phyloP scores from a whole-genome alignment of 495 filamentous ascomycete species.

The Physcia stellaris region DNA sequence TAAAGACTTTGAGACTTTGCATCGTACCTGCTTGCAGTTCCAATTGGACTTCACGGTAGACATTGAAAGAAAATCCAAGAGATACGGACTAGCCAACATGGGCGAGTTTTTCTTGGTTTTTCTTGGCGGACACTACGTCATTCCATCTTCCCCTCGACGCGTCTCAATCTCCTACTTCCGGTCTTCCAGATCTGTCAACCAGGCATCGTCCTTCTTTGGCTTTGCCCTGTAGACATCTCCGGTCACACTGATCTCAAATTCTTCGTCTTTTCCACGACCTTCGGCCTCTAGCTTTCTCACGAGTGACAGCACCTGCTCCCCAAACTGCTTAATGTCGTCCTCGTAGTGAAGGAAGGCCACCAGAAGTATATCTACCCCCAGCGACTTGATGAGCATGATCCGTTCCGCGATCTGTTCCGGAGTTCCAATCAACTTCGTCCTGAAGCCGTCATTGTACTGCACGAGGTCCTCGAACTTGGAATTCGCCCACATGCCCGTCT shows the following conservation, averaged over 20 bases:
- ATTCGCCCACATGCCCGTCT: constrained; percentile 34
- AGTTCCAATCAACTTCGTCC: constrained; percentile 35
- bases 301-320: constrained; percentile 27
- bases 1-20: too few relatives aligned
- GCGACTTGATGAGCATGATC: constrained; percentile 31
- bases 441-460: constrained; percentile 39
- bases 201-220: constrained; percentile 6
- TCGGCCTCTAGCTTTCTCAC: constrained; percentile 29
- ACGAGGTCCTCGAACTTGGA: constrained; percentile 33
- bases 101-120: too few relatives aligned
- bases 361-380: constrained; percentile 29
- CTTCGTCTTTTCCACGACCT: constrained; percentile 30
- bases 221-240: constrained; percentile 27
- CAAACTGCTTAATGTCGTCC: constrained; percentile 33
- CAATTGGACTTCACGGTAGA: too few relatives aligned
- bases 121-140: too few relatives aligned
- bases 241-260: constrained; percentile 25
- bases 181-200: too few relatives aligned
- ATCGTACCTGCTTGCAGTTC: too few relatives aligned
- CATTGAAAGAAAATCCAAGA: too few relatives aligned
- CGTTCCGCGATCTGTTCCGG: constrained; percentile 34
- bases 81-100: too few relatives aligned
- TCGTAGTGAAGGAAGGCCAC: constrained; percentile 34
- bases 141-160: too few relatives aligned
- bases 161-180: too few relatives aligned